These are phyloP conservation scores for Agroathelia rolfsii DNA, from an alignment of 1,284 basidiomycete species.

Conservation along the genomic window DNA sequence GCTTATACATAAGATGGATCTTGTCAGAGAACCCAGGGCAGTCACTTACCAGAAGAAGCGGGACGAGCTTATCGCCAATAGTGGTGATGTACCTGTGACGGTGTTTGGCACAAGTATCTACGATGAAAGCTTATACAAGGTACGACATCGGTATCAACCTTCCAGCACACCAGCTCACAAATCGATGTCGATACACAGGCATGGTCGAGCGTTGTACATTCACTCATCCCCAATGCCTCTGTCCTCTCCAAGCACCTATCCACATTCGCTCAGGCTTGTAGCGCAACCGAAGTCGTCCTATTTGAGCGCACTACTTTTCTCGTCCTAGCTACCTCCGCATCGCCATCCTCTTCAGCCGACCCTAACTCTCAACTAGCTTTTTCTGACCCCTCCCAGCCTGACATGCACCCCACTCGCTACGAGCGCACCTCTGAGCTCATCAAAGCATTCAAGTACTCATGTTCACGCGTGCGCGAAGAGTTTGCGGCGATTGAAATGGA, in stretches of 20 bases:
- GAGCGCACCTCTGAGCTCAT: slow-evolving; percentile 94
- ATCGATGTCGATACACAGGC: no score
- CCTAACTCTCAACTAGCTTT: slow-evolving; percentile 15
- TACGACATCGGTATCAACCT: slow-evolving; percentile 26
- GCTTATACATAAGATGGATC: slow-evolving; percentile 96
- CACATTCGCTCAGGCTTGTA: slow-evolving; percentile 77
- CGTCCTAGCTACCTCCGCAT: slow-evolving; percentile 76
- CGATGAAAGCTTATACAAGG: slow-evolving; percentile 96
- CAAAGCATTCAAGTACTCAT: slow-evolving; percentile 90
- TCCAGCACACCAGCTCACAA: no score
- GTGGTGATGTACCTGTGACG: slow-evolving; percentile 45
- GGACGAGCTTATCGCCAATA: slow-evolving; percentile 57
- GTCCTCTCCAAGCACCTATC: slow-evolving; percentile 81
- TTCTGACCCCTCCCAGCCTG: slow-evolving; percentile 25
- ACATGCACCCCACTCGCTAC: slow-evolving; percentile 75
- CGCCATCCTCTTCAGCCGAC: no score
- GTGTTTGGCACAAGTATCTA: slow-evolving; percentile 96
- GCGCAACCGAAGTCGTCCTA: slow-evolving; percentile 87
- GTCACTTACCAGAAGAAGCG: slow-evolving; percentile 59
- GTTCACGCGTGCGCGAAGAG: slow-evolving; percentile 73
- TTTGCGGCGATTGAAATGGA: slow-evolving; percentile 78
- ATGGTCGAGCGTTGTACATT: slow-evolving; percentile 96
- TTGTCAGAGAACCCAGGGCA: slow-evolving; percentile 53
- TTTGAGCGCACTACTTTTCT: slow-evolving; percentile 98
- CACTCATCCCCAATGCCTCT: slow-evolving; percentile 90